Base-by-base conservation (phyloP, 129 eudicot species). In the Dittrichia graveolens region DNA sequence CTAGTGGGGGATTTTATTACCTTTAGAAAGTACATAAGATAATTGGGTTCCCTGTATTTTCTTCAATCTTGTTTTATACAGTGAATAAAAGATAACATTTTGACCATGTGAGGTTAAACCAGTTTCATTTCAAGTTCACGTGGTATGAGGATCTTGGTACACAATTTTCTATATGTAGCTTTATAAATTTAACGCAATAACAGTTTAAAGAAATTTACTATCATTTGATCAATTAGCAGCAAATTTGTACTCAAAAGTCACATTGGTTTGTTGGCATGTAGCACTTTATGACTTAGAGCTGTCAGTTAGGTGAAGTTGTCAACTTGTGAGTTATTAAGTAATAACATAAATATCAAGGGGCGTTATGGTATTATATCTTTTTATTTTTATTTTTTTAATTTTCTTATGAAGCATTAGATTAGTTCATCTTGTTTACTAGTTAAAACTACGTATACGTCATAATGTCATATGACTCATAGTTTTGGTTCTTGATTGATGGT, bases 251-350 rank as follows among this genome's bases (percentile, higher is more conserved):
- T 41, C 6, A 72, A 60, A 60, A 15, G 60, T 60, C 77, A 74
- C 2, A 18, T 64, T 49, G 44, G 11, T 43, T 39, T 74, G 39
- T 49, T 58, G 67, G 31, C 67, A 57, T 71, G 57, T 58, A 24
- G 67, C 44, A 58, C 58, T 58, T 61, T 37, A 61, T 60, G 77
- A 45, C 39, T 35, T 60, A 13, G 43, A 61, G 71, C 78, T 74
- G 71, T 61, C 71, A 74, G 18, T 61, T 62, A 31, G 77, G 68
- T 72, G 46, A 46, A 72, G 34, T 69, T 54, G 75, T 40, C 64
- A 1, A 72, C 13, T 52, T 19, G 39, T 48, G 47, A 73, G 42
- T 53, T 48, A 5, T 61, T n/a, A n/a, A n/a, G n/a, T 10, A 54
- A 16, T 54, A 54, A 54, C 18, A 15, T 54, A 5, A 3, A 54